phyloP scores from a whole-genome alignment of 164 flowering plant species.

The Magnolia officinalis region DNA sequence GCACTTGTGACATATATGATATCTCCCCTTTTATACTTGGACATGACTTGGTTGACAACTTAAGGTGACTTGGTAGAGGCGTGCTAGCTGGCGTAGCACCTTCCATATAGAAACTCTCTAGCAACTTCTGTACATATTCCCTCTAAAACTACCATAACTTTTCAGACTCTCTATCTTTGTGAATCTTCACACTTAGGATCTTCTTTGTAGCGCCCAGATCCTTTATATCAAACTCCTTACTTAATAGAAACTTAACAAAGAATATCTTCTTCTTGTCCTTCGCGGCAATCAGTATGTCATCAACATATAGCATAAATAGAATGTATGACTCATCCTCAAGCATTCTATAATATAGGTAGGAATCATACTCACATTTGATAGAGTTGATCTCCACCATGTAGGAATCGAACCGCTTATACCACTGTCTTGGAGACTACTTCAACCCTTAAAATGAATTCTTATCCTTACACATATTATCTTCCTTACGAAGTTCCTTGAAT shows the following conservation, averaged over 20 bases:
- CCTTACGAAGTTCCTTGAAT: not conserved
- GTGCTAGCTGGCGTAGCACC: not conserved
- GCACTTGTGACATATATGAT: not conserved
- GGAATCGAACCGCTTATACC: not conserved
- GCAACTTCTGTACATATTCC: not conserved
- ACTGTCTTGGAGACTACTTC: not conserved
- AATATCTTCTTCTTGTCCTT: no score
- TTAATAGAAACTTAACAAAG: not conserved
- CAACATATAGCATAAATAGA: not conserved
- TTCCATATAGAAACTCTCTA: not conserved
- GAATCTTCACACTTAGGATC: not conserved
- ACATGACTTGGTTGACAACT: not conserved
- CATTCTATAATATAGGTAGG: not conserved
- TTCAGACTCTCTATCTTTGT: not conserved
- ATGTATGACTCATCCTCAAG: not conserved
- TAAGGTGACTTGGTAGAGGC: not conserved
- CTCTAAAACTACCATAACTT: no score
- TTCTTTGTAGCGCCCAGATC: not conserved
- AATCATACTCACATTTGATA: not conserved
- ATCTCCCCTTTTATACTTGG: not conserved
- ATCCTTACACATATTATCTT: not conserved
- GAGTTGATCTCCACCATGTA: not conserved
- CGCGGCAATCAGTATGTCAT: not conserved
- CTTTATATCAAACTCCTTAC: slow-evolving; percentile 1
- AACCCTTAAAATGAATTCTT: not conserved